phyloP scores from a whole-genome alignment of 441 rosid genomes.

The Dalechampia spathulata region DNA sequence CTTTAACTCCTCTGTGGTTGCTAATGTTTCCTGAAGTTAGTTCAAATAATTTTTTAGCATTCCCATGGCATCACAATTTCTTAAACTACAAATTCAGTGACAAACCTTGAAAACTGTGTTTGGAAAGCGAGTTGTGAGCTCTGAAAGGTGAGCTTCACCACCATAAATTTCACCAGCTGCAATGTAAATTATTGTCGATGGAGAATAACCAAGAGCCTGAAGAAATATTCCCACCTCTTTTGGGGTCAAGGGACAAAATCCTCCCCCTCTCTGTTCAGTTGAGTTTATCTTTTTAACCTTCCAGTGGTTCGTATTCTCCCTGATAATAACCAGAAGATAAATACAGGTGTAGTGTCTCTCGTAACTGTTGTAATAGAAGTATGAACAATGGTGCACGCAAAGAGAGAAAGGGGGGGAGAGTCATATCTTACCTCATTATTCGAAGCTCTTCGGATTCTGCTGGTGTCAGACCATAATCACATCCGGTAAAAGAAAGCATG shows the following conservation, averaged over 20 bases:
- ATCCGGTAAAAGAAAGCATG: slow-evolving; percentile 95
- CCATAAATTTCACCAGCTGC: slow-evolving; percentile 92
- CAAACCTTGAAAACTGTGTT: slow-evolving; percentile 77
- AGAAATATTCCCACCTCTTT: slow-evolving; percentile 85
- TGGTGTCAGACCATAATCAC: slow-evolving; percentile 74
- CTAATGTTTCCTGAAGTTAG: slow-evolving; percentile 59
- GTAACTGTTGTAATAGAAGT: too few relatives aligned
- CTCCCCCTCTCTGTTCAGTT: slow-evolving; percentile 78
- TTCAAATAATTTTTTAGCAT: slow-evolving; percentile 9
- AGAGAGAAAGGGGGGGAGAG: neutral
- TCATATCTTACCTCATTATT: slow-evolving; percentile 53
- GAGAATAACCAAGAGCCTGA: slow-evolving; percentile 73
- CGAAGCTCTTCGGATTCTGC: slow-evolving; percentile 76
- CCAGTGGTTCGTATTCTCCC: slow-evolving; percentile 86
- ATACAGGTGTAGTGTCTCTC: neutral
- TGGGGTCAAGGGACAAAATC: slow-evolving; percentile 89
- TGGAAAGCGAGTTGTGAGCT: slow-evolving; percentile 62
- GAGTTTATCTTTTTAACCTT: slow-evolving; percentile 84
- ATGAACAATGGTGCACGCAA: neutral
- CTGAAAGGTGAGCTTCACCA: slow-evolving; percentile 56
- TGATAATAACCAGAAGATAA: slow-evolving; percentile 16
- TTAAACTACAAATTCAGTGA: slow-evolving; percentile 6
- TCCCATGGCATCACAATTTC: slow-evolving; percentile 4
- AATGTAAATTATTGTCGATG: slow-evolving; percentile 59
- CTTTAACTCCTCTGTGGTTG: slow-evolving; percentile 48